Evolutionary conservation across 148 eudicot genomes (phyloP).

Genomic region (Dianthus caryophyllus): DNA sequence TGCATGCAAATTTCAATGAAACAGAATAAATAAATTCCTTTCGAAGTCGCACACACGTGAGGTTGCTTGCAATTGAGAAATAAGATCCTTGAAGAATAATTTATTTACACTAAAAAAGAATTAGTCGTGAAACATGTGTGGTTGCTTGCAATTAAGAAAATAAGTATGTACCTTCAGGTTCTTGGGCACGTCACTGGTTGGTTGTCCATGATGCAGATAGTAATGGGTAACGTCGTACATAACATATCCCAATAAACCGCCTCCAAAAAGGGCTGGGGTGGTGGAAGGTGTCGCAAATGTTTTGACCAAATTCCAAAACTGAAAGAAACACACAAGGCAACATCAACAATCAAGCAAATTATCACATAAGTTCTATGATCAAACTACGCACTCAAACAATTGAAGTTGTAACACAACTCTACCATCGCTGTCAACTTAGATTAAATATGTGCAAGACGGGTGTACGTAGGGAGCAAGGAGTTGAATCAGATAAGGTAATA

Average conservation of each 20-base stretch:
- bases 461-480: not conserved
- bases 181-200: constrained; percentile 38
- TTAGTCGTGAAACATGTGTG: no score
- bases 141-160: not conserved
- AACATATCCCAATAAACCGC: constrained; percentile 63
- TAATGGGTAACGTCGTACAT: constrained; percentile 80
- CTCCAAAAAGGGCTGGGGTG: constrained; percentile 68
- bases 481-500: not conserved
- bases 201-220: constrained; percentile 79
- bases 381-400: not conserved
- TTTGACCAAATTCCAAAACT: constrained; percentile 60
- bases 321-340: constrained; percentile 18
- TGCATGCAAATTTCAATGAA: not conserved
- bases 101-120: no score
- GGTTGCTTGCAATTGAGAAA: no score
- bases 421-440: not conserved
- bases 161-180: constrained; percentile 52
- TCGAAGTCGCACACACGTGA: no score
- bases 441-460: not conserved
- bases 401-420: not conserved
- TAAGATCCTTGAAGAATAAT: no score
- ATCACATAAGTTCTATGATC: not conserved
- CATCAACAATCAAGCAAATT: not conserved
- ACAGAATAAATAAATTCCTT: no score
- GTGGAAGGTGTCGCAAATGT: constrained; percentile 45